Conservation (phyloP, 73 alveolate species). For the Symbiodinium pilosum region DNA sequence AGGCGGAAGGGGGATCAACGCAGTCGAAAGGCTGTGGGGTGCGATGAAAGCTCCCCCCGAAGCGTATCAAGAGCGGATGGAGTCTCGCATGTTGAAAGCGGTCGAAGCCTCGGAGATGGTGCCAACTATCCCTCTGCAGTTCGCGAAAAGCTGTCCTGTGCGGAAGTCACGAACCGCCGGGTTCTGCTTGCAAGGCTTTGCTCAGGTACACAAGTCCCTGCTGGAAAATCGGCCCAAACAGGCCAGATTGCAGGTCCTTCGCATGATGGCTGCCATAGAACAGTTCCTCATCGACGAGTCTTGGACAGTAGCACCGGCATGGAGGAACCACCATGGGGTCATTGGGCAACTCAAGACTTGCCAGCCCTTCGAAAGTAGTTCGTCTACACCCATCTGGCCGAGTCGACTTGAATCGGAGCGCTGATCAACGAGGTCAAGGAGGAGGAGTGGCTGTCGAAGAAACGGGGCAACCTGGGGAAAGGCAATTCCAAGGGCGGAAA, state of each 20-base stretch:
- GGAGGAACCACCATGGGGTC: constrained; percentile 13
- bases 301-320: constrained; percentile 4
- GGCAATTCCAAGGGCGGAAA: not conserved
- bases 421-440: constrained; percentile 35
- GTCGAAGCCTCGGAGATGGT: not conserved
- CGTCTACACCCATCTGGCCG: constrained; percentile 12
- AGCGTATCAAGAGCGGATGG: not conserved
- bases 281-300: constrained; percentile 16
- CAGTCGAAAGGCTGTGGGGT: constrained; percentile 13
- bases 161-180: not conserved
- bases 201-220: not conserved
- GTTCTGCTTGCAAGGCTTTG: not conserved
- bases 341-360: not conserved
- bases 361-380: not conserved
- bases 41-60: not conserved
- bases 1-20: constrained; percentile 55
- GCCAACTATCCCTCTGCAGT: not conserved
- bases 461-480: not conserved
- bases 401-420: not conserved
- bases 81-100: not conserved
- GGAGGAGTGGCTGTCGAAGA: constrained; percentile 14
- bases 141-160: not conserved
- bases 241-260: not conserved
- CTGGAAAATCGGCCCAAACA: not conserved
- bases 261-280: not conserved